Evolutionary conservation across 75 land plant species (phyloP).

Genomic region (Picea sitchensis): DNA sequence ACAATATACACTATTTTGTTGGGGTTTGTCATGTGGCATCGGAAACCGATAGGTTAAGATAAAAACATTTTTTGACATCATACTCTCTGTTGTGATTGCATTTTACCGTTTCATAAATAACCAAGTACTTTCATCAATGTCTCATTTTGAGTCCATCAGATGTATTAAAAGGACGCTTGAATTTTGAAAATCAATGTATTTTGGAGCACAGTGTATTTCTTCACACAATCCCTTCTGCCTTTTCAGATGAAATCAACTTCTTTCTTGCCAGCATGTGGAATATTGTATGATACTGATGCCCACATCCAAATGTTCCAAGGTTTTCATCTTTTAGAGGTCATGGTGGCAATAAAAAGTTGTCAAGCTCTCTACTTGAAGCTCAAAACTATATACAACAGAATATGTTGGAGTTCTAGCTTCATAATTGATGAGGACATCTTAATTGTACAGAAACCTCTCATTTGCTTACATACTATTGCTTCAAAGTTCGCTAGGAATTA

Average conservation of each 20-base stretch:
- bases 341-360: not conserved
- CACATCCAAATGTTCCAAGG: not conserved
- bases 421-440: not conserved
- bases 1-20: too few species aligned
- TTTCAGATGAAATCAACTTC: not conserved
- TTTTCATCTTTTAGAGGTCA: not conserved
- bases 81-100: too few species aligned
- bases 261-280: not conserved
- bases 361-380: not conserved
- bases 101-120: too few species aligned
- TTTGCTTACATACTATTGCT: not conserved
- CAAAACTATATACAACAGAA: not conserved
- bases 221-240: not conserved
- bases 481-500: not conserved
- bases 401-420: not conserved
- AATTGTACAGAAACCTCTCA: not conserved
- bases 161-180: too few species aligned
- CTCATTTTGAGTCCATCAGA: too few species aligned
- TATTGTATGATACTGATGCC: too few species aligned
- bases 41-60: too few species aligned
- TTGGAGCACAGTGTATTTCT: not conserved
- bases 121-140: too few species aligned
- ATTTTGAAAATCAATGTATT: too few species aligned
- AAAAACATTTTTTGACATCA: too few species aligned
- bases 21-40: too few species aligned